Evolutionary conservation across 148 eudicot genomes (phyloP), one percentile per base, ranked within the genome.

Genomic region (Spergularia bocconei): DNA sequence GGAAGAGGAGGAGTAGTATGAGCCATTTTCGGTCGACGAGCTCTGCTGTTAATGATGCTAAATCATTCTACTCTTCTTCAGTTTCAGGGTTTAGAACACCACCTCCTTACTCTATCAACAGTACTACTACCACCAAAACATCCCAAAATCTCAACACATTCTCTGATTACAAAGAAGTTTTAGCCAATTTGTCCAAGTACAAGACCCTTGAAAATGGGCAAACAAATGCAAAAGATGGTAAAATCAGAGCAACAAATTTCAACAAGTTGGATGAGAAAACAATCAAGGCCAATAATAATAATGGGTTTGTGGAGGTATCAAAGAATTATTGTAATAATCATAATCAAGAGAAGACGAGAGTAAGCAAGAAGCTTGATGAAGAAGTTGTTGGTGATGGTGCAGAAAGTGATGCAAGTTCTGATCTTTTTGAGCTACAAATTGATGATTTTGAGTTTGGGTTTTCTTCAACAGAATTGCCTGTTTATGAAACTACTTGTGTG

Each of bases 361-460:
- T 29, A 8, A 50, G 63, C 25, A 79, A 70, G 50, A 80, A 77
- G 4, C 70, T 77, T 44, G 68, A 71, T 63, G 70, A 63, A 20
- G 77, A 71, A 39, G 69, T 64, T 29, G 90, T 83, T 57, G 86
- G 82, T 69, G 90, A 87, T 72, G 91, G 84, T 11, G 88, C 54
- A 16, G 92, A 91, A 0, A 88, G 96, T 79, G 96, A 88, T 80
- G 89, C 89, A 74, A 91, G 96, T 62, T 88, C 92, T 59, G 96
- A 91, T 87, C 75, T 91, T 21, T 91, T 91, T 59, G 96, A 91
- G 80, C 51, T 91, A 54, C 85, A 83, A 62, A 70, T 85, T 75
- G 90, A 90, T 19, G 66, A 83, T 38, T 44, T 9, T 44, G 86
- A 58, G 36, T 88, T 52, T 60, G 77, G 73, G 75, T 85, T 73